Evolutionary conservation across 1,139 yeast genomes (phyloP).

Genomic region (Kodamaea suecica): DNA sequence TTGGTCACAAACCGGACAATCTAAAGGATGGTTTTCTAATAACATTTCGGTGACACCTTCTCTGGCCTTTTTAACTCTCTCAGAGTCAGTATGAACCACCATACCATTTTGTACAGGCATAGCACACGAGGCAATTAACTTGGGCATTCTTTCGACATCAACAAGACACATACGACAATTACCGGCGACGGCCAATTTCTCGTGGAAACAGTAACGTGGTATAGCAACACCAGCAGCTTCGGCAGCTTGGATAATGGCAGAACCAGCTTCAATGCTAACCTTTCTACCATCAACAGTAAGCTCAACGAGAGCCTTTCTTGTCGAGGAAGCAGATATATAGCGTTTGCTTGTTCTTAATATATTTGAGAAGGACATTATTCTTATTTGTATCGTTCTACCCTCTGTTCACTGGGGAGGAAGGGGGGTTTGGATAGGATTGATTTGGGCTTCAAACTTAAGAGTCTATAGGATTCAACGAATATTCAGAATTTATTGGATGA

Average conservation of each 20-base stretch:
- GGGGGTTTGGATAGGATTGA: too few species aligned
- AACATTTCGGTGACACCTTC: conserved; percentile 91
- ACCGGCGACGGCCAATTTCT: conserved; percentile 89
- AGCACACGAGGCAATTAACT: conserved; percentile 88
- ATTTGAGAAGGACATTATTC: conserved; percentile 9
- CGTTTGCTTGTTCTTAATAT: conserved; percentile 29
- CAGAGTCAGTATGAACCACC: conserved; percentile 81
- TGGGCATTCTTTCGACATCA: conserved; percentile 87
- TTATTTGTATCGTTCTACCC: not conserved
- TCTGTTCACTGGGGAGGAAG: too few species aligned
- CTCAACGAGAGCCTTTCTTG: conserved; percentile 55
- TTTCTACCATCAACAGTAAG: conserved; percentile 76
- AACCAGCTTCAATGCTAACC: conserved; percentile 80
- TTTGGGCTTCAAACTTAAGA: too few species aligned
- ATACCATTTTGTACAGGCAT: conserved; percentile 88
- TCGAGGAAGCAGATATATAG: conserved; percentile 26
- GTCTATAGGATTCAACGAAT: too few species aligned
- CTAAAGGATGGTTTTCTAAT: conserved; percentile 86
- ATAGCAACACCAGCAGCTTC: conserved; percentile 87
- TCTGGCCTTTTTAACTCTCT: conserved; percentile 78
- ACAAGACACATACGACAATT: conserved; percentile 94
- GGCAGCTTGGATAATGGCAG: conserved; percentile 88
- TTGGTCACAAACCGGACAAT: conserved; percentile 92
- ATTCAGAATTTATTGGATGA: too few species aligned
- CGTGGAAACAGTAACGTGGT: conserved; percentile 91